These are phyloP conservation scores for Apiospora rasikravindrae DNA, from an alignment of 2,329 filamentous ascomycete genomes.

Conservation along the genomic window DNA sequence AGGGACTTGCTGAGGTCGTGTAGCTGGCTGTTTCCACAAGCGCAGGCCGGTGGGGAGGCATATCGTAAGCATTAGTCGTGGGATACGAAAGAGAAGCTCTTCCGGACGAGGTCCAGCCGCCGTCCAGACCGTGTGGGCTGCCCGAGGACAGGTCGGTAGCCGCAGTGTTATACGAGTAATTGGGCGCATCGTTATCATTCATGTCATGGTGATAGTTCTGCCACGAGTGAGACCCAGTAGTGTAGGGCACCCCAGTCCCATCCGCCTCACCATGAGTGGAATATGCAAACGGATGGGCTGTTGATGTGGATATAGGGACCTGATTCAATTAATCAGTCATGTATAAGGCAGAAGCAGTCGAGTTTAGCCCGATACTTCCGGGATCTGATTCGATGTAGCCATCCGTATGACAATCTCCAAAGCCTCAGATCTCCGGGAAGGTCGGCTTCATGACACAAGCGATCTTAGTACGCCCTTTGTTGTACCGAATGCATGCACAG, in stretches of 20 bases:
- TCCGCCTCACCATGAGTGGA: background rate
- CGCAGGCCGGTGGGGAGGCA: background rate
- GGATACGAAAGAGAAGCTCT: constrained; percentile 7
- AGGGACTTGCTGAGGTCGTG: background rate
- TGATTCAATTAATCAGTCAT: background rate
- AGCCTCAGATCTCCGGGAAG: constrained; percentile 6
- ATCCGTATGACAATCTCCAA: background rate
- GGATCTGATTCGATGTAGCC: background rate
- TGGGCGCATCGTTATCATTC: background rate
- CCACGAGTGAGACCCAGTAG: background rate
- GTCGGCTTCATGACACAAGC: background rate
- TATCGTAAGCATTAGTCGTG: background rate
- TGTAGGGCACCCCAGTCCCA: background rate
- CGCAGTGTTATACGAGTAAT: background rate
- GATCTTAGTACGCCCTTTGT: background rate
- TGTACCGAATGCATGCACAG: background rate
- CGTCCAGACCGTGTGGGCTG: background rate
- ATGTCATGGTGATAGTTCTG: background rate
- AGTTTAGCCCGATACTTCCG: background rate
- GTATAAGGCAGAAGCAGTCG: background rate
- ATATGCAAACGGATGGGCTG: background rate
- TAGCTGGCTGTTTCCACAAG: background rate
- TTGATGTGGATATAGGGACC: constrained; percentile 10
- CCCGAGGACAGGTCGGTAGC: background rate
- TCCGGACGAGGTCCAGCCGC: constrained; percentile 15